Base-by-base conservation (phyloP, 768 basidiomycete genomes). In the Lactarius indigo region DNA sequence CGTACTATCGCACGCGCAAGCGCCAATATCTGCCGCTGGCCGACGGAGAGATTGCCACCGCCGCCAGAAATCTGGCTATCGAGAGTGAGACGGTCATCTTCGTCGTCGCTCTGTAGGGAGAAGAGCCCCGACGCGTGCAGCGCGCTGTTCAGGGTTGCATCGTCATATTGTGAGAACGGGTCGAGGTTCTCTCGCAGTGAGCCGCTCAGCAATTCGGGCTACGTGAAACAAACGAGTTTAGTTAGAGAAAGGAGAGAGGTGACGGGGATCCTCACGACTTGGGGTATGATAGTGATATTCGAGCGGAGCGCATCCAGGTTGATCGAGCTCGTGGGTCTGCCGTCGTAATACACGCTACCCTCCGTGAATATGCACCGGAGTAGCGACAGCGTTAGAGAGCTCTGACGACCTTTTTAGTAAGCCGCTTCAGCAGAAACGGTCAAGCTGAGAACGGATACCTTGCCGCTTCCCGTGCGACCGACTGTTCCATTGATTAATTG, bases 231-330 rank as follows among this genome's bases (percentile, higher is more conserved):
- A 37, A 52, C 2, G 4, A 26, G 26, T 10, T n/a, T 23, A 13
- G 37, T 37, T 13, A 39, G 37, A 26, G 5, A 15, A 18, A 28
- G 52, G 41, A 18, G 3, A 54, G 30, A 23, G 57, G 41, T 12
- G 3, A 59, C 0, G 23, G 52, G 59, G 44, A 52, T 23, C 68
- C 82, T 73, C 65, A 84, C 84, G 52, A 78, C 73, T 71, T 87
- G 85, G 6, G 86, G 85, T 47, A 87, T 86, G 73, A 86, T 84
- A 39, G 85, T 86, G 61, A 87, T 80, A 61, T 79, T 80, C 0
- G 80, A 78, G 10, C 86, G 76, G 12, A 87, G 76, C 8, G 80
- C 80, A 54, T 86, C 79, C 1, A 87, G 74, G 72, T 87, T 87
- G 73, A 87, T 73, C 1, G 73, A 70, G 63, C 78, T 75, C 1